A percentile compares a stretch with the other conserved stretches of the same genome.
Evolutionary conservation across 352 stramenopile species (phyloP).

Genomic region (Plasmopara viticola): DNA sequence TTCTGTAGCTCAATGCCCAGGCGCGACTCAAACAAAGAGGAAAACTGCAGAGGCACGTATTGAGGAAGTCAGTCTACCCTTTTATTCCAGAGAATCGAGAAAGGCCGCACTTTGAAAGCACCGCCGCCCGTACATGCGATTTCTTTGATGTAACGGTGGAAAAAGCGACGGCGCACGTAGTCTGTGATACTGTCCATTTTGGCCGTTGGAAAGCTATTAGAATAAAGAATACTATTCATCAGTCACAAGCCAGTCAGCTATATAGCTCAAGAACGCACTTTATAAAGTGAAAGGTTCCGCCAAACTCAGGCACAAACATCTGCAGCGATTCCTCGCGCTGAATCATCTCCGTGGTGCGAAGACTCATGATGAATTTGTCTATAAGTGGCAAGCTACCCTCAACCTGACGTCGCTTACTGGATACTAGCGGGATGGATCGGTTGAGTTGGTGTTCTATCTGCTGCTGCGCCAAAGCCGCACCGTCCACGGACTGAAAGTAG

Average conservation of each 20-base stretch:
- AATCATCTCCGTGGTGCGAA: slow-evolving; percentile 37
- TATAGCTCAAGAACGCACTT: slow-evolving; percentile 22
- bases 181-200: slow-evolving; percentile 69
- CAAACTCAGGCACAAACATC: slow-evolving; percentile 66
- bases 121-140: slow-evolving; percentile 90
- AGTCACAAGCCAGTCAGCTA: neutral
- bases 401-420: slow-evolving; percentile 11
- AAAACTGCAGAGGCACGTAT: slow-evolving; percentile 34
- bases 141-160: slow-evolving; percentile 89
- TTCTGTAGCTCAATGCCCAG: slow-evolving; percentile 92
- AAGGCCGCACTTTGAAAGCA: slow-evolving; percentile 86
- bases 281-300: slow-evolving; percentile 94
- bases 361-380: slow-evolving; percentile 42
- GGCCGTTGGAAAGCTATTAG: slow-evolving; percentile 51
- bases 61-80: slow-evolving; percentile 1
- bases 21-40: slow-evolving; percentile 79
- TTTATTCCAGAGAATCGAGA: neutral
- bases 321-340: slow-evolving; percentile 53
- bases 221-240: slow-evolving; percentile 7
- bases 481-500: slow-evolving; percentile 83
- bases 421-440: slow-evolving; percentile 9
- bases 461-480: slow-evolving; percentile 22
- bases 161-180: slow-evolving; percentile 63
- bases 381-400: slow-evolving; percentile 51
- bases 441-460: slow-evolving; percentile 27